A percentile compares a stretch with the other conserved stretches of the same genome.
phyloP scores from a whole-genome alignment of 805 yeast genomes.

The Myxozyma kluyveri region DNA sequence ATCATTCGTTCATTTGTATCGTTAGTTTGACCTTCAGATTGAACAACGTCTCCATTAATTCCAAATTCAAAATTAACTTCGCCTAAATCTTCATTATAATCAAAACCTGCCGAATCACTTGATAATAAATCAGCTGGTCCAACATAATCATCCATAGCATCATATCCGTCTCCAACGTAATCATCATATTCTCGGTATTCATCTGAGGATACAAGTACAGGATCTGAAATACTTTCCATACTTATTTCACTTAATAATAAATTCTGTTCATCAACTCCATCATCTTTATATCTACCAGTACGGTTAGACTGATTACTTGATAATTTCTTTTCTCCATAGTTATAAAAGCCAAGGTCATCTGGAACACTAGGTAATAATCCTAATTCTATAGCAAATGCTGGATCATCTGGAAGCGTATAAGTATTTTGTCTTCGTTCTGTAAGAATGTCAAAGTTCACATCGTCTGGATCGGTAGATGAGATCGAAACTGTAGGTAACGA shows the following conservation, averaged over 20 bases:
- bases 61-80: constrained; percentile 23
- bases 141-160: background rate
- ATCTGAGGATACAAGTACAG: background rate
- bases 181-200: background rate
- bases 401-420: constrained; percentile 17
- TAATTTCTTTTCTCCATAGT: too few species aligned
- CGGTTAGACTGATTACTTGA: too few species aligned
- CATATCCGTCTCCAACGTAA: background rate
- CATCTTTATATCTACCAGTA: background rate
- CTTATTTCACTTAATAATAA: background rate
- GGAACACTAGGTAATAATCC: constrained; percentile 23
- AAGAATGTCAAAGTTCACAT: too few species aligned
- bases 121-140: background rate
- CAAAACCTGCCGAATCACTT: constrained; percentile 2
- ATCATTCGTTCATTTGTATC: too few species aligned
- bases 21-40: background rate
- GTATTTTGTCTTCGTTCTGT: constrained; percentile 6
- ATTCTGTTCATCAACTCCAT: background rate
- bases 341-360: too few species aligned
- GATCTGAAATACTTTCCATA: background rate
- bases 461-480: too few species aligned
- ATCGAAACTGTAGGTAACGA: too few species aligned
- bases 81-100: constrained; percentile 24
- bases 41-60: constrained; percentile 17
- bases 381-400: constrained; percentile 25